These are phyloP conservation scores for Corymbia maculata DNA, from an alignment of 345 rosid species.

Conservation along the genomic window DNA sequence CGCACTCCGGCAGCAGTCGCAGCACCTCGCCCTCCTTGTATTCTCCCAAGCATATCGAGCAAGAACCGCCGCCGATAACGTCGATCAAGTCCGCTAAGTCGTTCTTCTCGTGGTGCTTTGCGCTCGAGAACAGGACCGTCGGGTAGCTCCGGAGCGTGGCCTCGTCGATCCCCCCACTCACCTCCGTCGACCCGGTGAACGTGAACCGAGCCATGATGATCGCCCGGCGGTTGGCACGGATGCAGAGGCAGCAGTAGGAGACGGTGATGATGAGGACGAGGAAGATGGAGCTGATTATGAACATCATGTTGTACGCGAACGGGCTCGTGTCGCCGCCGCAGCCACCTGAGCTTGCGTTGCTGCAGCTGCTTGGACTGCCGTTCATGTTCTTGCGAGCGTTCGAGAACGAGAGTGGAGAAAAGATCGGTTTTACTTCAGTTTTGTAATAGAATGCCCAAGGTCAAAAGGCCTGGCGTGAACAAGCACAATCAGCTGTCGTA, in stretches of 20 bases:
- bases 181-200: neutral
- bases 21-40: neutral
- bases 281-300: neutral
- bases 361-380: too few species aligned
- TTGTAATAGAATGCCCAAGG: neutral
- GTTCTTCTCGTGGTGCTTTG: neutral
- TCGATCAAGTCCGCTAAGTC: neutral
- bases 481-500: neutral
- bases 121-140: neutral
- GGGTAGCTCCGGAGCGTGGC: constrained; percentile 1
- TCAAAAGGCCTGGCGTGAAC: neutral
- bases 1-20: constrained; percentile 3
- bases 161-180: neutral
- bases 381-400: neutral
- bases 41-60: constrained; percentile 10
- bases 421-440: neutral
- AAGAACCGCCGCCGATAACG: neutral
- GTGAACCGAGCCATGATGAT: neutral
- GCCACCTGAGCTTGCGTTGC: too few species aligned
- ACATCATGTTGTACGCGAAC: neutral
- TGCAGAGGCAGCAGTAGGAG: neutral
- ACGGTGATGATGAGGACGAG: neutral
- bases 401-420: neutral
- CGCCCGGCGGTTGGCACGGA: neutral
- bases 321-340: neutral